Evolutionary conservation across 2,329 filamentous ascomycete genomes (phyloP).

Genomic region (Trichoderma koningiopsis): DNA sequence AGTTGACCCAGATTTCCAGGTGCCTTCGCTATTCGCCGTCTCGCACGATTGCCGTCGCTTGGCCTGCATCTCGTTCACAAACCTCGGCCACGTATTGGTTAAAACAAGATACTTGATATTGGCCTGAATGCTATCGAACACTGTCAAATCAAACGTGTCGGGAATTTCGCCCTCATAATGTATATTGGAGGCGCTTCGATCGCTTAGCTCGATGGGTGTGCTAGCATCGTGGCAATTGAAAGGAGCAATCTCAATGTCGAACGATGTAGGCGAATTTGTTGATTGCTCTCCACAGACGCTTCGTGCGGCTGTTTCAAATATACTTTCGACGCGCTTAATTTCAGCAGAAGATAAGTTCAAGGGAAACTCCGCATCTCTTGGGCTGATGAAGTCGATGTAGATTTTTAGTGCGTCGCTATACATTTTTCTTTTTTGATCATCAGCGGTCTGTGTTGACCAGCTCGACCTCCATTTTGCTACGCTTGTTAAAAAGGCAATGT

Average conservation of each 20-base stretch:
- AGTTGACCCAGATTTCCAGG: slow-evolving; percentile 7
- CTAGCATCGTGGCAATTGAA: neutral
- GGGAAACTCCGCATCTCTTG: slow-evolving; percentile 61
- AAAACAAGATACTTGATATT: slow-evolving; percentile 67
- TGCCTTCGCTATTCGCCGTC: slow-evolving; percentile 12
- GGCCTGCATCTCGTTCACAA: slow-evolving; percentile 39
- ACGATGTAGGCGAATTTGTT: slow-evolving; percentile 43
- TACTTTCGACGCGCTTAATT: slow-evolving; percentile 50
- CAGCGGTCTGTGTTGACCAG: slow-evolving; percentile 23
- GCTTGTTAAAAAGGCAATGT: slow-evolving; percentile 64
- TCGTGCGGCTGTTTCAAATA: slow-evolving; percentile 57
- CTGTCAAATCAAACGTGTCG: slow-evolving; percentile 47
- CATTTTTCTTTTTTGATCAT: slow-evolving; percentile 36
- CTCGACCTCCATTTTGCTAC: slow-evolving; percentile 56
- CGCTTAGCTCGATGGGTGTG: neutral
- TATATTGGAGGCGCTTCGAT: neutral
- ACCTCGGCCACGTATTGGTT: slow-evolving; percentile 68
- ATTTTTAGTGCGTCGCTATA: slow-evolving; percentile 63
- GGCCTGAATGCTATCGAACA: slow-evolving; percentile 61
- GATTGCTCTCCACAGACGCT: slow-evolving; percentile 42
- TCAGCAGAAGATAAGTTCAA: slow-evolving; percentile 62
- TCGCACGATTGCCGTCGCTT: slow-evolving; percentile 25
- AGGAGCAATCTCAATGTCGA: slow-evolving; percentile 33
- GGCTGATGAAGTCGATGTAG: slow-evolving; percentile 61
- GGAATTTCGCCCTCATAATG: slow-evolving; percentile 48